These are phyloP conservation scores for Auricularia heimuer DNA, from an alignment of 768 basidiomycete species.

Conservation along the genomic window DNA sequence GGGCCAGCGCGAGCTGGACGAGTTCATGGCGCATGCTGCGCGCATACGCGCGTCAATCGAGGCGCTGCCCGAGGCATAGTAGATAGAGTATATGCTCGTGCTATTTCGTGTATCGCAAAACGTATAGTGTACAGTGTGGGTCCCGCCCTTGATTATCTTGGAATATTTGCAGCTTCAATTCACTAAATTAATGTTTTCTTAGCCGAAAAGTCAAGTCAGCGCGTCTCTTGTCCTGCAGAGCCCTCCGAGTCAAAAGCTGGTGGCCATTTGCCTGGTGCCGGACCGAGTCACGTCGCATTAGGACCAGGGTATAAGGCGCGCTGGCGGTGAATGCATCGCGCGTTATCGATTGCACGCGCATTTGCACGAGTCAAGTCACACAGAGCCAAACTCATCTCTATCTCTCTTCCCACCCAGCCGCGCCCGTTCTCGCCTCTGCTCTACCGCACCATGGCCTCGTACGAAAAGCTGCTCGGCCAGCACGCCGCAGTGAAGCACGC, in stretches of 20 bases:
- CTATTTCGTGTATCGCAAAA: too few species aligned
- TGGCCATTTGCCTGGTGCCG: too few species aligned
- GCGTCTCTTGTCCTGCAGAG: too few species aligned
- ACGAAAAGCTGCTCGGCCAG: background rate
- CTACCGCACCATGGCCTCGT: background rate
- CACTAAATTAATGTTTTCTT: too few species aligned
- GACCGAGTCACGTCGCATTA: background rate
- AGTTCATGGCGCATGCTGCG: conserved; percentile 37
- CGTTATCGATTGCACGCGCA: background rate
- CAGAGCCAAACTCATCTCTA: background rate
- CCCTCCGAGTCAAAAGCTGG: too few species aligned
- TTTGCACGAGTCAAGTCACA: background rate
- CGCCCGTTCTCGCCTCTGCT: background rate
- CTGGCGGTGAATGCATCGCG: background rate
- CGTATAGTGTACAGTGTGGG: too few species aligned
- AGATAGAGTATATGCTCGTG: too few species aligned
- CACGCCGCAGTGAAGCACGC: conserved; percentile 42
- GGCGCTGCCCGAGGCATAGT: conserved; percentile 10
- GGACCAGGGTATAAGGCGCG: background rate
- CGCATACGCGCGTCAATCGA: conserved; percentile 27
- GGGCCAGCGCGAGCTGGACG: conserved; percentile 39
- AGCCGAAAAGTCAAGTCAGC: too few species aligned
- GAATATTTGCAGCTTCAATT: too few species aligned
- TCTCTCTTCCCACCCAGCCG: background rate
- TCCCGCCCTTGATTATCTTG: too few species aligned